Base-by-base conservation (phyloP, 1,284 basidiomycete genomes). In the Cryptococcus hybrid region DNA sequence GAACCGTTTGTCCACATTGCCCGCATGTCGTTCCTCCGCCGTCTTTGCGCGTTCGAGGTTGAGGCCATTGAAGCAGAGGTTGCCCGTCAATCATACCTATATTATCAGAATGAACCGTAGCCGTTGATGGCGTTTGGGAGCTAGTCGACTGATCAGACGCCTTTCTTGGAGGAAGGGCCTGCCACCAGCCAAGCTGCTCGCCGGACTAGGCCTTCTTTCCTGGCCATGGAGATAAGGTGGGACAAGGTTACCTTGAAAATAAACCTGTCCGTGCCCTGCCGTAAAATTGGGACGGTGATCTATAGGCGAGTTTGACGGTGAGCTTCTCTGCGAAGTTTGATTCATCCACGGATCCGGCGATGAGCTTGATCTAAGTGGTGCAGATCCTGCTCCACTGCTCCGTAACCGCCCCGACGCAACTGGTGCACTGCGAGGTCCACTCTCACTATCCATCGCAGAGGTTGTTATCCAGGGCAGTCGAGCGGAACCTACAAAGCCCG, bases 1-100 rank as follows among this genome's bases (percentile, higher is more conserved):
- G 71, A 34, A 79, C 76, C 4, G 68, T 64, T n/a, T 72, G 69
- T 5, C 65, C 68, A 57, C 78, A 79, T 38, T 72, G 70, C 38
- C 76, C 78, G 52, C 78, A 66, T 7, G 74, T 70, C 56, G 66
- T 63, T 9, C 56, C 57, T 8, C 61, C 60, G 7, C 62, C 59
- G 45, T 60, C 63, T 45, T 61, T 50, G 3, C 62, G 53, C 35
- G 57, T 58, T 8, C 63, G 57, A 12, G 62, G 62, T 51, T 59
- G 59, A 44, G 55, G 66, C 56, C 49, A 57, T 36, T 37, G 55
- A 49, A 58, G 52, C 24, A 54, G 56, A 50, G 52, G 63, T 34
- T 57, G 54, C 18, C 51, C 56, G 47, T 34, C 46, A 11, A 51
- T 46, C 43, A 24, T 44, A 38, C 39, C 39, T 7, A 36, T 11